A percentile compares a stretch with the other conserved stretches of the same genome.
Evolutionary conservation across 768 basidiomycete species (phyloP).

Genomic region (Podaxis sp.): DNA sequence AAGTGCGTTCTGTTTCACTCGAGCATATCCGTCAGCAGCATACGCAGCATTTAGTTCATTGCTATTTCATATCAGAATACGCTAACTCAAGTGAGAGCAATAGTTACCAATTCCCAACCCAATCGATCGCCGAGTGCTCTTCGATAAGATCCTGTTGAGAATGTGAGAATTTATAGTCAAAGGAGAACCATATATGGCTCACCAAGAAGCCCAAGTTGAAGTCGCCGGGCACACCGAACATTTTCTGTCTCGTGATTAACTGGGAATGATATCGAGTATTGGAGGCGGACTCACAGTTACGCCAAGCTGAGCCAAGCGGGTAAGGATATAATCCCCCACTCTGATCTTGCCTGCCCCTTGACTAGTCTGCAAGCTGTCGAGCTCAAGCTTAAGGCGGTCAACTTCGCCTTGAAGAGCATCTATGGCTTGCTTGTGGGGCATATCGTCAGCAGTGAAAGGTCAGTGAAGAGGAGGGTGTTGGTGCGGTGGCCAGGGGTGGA

Average conservation of each 20-base stretch:
- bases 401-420: constrained; percentile 28
- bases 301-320: constrained; percentile 62
- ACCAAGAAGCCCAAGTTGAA: constrained; percentile 75
- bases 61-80: constrained; percentile 30
- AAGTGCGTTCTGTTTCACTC: constrained; percentile 73
- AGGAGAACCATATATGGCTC: constrained; percentile 10
- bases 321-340: constrained; percentile 60
- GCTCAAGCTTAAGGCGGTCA: constrained; percentile 44
- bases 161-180: background rate
- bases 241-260: constrained; percentile 41
- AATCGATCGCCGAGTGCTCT: constrained; percentile 72
- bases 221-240: constrained; percentile 89
- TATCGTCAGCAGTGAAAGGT: constrained; percentile 10
- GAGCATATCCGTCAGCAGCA: constrained; percentile 91
- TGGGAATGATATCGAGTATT: background rate
- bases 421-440: constrained; percentile 19
- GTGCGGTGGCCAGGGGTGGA: background rate
- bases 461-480: constrained; percentile 7
- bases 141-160: constrained; percentile 72
- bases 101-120: constrained; percentile 82
- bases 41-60: constrained; percentile 88
- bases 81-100: background rate
- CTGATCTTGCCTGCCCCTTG: constrained; percentile 44
- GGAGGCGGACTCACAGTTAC: constrained; percentile 47
- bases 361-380: constrained; percentile 39